A percentile compares a stretch with the other conserved stretches of the same genome.
These are phyloP conservation scores for Starmerella tilneyi DNA, from an alignment of 805 yeast species.

Conservation along the genomic window DNA sequence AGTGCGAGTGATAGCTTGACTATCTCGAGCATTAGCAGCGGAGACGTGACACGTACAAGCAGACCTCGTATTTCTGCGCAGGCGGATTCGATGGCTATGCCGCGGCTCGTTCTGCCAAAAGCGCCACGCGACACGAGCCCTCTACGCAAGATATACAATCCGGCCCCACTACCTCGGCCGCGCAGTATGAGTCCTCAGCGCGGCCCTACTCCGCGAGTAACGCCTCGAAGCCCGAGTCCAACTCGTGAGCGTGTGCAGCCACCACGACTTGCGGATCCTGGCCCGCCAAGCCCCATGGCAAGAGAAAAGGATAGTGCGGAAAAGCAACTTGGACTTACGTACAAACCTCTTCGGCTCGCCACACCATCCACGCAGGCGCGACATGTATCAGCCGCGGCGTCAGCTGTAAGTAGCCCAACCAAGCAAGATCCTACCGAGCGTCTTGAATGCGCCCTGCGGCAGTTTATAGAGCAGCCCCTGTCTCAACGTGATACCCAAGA, in stretches of 20 bases:
- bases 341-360: slow-evolving; percentile 5
- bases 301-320: neutral
- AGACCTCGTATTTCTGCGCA: neutral
- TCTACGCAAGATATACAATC: slow-evolving; percentile 8
- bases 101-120: neutral
- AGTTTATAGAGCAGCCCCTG: slow-evolving; percentile 8
- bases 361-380: slow-evolving; percentile 5
- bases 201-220: neutral
- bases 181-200: slow-evolving; percentile 17
- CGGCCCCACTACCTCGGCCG: slow-evolving; percentile 7
- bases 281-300: neutral
- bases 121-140: slow-evolving; percentile 2
- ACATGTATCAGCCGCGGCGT: neutral
- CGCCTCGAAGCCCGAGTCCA: slow-evolving; percentile 13
- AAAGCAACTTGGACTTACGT: neutral
- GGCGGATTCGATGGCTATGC: neutral
- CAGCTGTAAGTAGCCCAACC: neutral
- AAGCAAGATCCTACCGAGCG: slow-evolving; percentile 1
- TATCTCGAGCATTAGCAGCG: neutral
- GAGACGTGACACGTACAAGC: neutral
- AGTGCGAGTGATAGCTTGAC: slow-evolving; percentile 20
- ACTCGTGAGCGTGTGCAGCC: slow-evolving; percentile 1
- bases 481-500: neutral
- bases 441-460: slow-evolving; percentile 11
- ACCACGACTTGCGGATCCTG: neutral